Conservation (phyloP, 129 eudicot species). For the Arctium lappa region DNA sequence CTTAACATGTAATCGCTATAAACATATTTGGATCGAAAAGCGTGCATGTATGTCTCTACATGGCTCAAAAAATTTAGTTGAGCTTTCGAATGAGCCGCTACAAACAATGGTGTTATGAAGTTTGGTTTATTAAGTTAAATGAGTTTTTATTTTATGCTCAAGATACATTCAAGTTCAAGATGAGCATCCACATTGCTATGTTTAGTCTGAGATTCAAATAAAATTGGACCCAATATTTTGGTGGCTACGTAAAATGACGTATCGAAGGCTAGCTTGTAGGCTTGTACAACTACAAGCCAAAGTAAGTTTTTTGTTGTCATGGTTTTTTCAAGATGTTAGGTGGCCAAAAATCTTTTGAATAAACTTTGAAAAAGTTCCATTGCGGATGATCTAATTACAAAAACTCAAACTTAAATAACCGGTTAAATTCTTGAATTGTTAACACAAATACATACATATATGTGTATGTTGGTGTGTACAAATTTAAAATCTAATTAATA, state of each 20-base stretch:
- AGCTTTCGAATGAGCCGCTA: background rate
- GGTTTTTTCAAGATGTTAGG: background rate
- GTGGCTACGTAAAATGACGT: background rate
- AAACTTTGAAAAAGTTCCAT: background rate
- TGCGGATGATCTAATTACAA: background rate
- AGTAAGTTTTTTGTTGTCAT: background rate
- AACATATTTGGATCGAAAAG: background rate
- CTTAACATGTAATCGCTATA: background rate
- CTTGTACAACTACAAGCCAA: background rate
- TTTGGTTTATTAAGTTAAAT: background rate
- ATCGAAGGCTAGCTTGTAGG: background rate
- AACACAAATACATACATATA: background rate
- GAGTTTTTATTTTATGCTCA: background rate
- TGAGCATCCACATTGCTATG: background rate
- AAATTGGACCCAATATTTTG: background rate
- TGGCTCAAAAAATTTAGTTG: background rate
- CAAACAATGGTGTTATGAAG: background rate
- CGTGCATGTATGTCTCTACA: background rate
- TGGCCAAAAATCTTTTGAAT: background rate
- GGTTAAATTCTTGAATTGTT: background rate
- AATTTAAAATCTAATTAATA: too few species aligned
- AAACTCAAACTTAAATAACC: background rate
- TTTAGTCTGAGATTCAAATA: background rate
- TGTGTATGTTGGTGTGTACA: background rate
- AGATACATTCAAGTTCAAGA: background rate